Base-by-base conservation (phyloP, 2,329 filamentous ascomycete species). In the Akanthomyces lecanii region DNA sequence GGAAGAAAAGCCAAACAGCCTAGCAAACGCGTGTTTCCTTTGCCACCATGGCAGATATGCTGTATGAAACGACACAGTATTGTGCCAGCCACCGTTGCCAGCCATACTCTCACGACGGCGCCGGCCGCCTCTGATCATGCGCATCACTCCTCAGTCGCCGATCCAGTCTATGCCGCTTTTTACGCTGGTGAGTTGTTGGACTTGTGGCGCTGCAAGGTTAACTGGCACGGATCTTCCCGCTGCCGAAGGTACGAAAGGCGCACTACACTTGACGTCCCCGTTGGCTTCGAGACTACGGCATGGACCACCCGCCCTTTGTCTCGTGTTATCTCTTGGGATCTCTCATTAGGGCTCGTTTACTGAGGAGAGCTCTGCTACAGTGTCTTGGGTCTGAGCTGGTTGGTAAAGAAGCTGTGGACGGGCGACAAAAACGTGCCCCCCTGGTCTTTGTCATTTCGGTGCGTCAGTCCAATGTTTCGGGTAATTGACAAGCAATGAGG, bases 201-300 rank as follows among this genome's bases (percentile, higher is more conserved):
- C 21, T 64, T 63, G 50, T 48, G 28, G 11, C 33, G 14, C 44
- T 40, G 10, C 12, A 23, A 30, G 12, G 23, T 30, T 36, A 14
- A 44, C 36, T 52, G 57, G 57, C 47, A 25, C 57, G 57, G 57
- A 33, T 42, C 23, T 10, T 33, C 36, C 47, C 57, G 57, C 47
- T 60, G 47, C 47, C 57, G 57, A 60, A 40, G 25, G 10, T 23
- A 14, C 11, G 6, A 48, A 18, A 59, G 28, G 33, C 45, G 14
- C 44, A 12, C 44, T 25, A 55, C 12, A 44, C 10, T 30, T 7
- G 23, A 16, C 2, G 33, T 47, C n/a, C 18, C 54, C n/a, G n/a
- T 23, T 10, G 18, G 18, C 18, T 30, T 30, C 28, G 45, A 59
- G 21, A 59, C 10, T 36, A 21, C 11, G 33, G 44, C 28, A 28